These are phyloP conservation scores for Sporisorium reilianum DNA, from an alignment of 1,284 basidiomycete species.

Conservation along the genomic window DNA sequence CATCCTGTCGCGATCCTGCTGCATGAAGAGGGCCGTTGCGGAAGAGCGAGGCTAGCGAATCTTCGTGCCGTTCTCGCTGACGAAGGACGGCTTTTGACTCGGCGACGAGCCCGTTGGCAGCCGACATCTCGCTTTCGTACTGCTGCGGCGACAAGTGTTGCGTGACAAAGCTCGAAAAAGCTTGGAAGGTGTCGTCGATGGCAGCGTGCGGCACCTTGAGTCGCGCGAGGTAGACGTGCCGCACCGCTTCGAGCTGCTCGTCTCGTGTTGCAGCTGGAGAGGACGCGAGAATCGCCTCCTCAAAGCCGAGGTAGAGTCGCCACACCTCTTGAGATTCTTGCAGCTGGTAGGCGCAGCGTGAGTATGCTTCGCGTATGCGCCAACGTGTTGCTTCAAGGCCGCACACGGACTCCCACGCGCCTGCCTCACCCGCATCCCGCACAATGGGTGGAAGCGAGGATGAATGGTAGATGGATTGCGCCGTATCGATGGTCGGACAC, in stretches of 20 bases:
- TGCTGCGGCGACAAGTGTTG: slow-evolving; percentile 46
- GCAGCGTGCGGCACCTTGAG: slow-evolving; percentile 53
- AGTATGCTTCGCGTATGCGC: slow-evolving; percentile 45
- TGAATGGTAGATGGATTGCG: slow-evolving; percentile 14
- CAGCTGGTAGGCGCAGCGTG: slow-evolving; percentile 43
- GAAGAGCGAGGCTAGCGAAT: slow-evolving; percentile 13
- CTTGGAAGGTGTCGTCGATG: slow-evolving; percentile 56
- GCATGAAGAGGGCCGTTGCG: slow-evolving; percentile 2
- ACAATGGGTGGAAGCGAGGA: slow-evolving; percentile 21
- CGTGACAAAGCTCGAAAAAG: slow-evolving; percentile 59
- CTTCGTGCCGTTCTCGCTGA: slow-evolving; percentile 52
- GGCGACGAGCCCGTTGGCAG: slow-evolving; percentile 49
- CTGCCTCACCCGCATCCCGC: not conserved
- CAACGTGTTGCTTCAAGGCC: slow-evolving; percentile 27
- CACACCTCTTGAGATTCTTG: slow-evolving; percentile 54
- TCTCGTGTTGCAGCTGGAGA: slow-evolving; percentile 11
- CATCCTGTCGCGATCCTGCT: slow-evolving; percentile 24
- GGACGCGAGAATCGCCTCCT: slow-evolving; percentile 29
- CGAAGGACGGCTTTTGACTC: slow-evolving; percentile 25
- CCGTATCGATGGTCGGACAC: slow-evolving; percentile 28
- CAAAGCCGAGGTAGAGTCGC: slow-evolving; percentile 56
- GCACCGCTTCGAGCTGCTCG: slow-evolving; percentile 42
- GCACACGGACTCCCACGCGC: slow-evolving; percentile 16
- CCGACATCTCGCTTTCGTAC: slow-evolving; percentile 61
- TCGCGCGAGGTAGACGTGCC: slow-evolving; percentile 55